Conservation (phyloP, 352 stramenopile species). For the Plasmopara muralis region DNA sequence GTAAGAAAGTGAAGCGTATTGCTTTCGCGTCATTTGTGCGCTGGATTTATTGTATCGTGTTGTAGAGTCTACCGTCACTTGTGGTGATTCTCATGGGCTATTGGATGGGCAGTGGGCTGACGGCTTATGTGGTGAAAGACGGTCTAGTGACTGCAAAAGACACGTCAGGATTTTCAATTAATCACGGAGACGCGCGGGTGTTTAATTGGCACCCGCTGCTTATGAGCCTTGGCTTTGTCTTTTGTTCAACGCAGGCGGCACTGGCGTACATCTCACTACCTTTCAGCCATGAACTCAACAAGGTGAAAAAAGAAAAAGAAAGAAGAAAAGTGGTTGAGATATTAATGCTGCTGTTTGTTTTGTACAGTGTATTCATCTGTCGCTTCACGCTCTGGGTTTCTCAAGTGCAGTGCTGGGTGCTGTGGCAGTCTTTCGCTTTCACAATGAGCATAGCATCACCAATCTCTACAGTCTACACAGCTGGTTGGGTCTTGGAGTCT, state of each 20-base stretch:
- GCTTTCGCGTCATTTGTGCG: no score
- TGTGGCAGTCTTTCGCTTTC: conserved; percentile 79
- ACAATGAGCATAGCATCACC: conserved; percentile 81
- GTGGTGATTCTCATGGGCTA: conserved; percentile 58
- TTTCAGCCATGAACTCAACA: conserved; percentile 62
- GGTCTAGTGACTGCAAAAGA: conserved; percentile 35
- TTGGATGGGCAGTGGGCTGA: conserved; percentile 71
- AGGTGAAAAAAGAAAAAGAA: conserved; percentile 21
- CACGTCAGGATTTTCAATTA: conserved; percentile 70
- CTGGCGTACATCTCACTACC: conserved; percentile 64
- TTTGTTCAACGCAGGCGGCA: conserved; percentile 64
- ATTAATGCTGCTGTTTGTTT: not conserved
- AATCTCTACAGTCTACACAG: conserved; percentile 87
- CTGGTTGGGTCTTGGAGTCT: conserved; percentile 67
- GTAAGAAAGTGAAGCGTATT: no score
- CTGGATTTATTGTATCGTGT: not conserved
- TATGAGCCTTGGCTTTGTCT: conserved; percentile 80
- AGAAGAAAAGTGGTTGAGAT: not conserved
- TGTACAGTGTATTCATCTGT: conserved; percentile 57
- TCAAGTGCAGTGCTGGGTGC: conserved; percentile 48
- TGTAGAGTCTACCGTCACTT: conserved; percentile 44
- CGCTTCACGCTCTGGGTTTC: conserved; percentile 57
- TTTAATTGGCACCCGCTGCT: conserved; percentile 87
- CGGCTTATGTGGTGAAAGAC: conserved; percentile 40
- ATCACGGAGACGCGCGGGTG: conserved; percentile 44